A percentile compares a stretch with the other conserved stretches of the same genome.
Evolutionary conservation across 2,329 filamentous ascomycete genomes (phyloP).

Genomic region (Spiromastix sp.): DNA sequence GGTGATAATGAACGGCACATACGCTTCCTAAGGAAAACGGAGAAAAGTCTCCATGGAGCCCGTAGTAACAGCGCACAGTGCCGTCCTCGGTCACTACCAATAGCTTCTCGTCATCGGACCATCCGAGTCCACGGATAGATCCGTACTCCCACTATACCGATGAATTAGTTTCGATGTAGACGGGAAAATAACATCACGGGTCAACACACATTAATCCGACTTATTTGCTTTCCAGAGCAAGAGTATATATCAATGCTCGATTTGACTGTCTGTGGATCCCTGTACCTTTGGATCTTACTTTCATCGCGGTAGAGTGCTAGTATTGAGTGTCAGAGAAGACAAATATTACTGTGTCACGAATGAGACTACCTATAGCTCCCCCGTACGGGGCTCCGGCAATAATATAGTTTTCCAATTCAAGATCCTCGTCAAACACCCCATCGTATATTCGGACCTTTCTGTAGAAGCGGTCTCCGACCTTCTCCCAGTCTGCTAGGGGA

Average conservation of each 20-base stretch:
- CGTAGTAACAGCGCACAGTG: constrained; percentile 79
- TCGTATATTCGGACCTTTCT: constrained; percentile 91
- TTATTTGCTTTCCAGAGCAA: constrained; percentile 78
- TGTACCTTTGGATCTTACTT: constrained; percentile 68
- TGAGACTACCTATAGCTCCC: constrained; percentile 62
- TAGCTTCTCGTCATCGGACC: constrained; percentile 91
- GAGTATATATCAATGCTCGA: constrained; percentile 91
- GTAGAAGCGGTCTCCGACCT: constrained; percentile 87
- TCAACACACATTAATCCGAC: constrained; percentile 54
- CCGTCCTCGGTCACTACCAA: constrained; percentile 83
- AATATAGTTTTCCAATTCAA: constrained; percentile 91
- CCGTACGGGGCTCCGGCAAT: constrained; percentile 87
- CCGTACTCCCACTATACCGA: constrained; percentile 72
- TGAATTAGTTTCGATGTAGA: constrained; percentile 9
- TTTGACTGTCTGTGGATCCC: constrained; percentile 60
- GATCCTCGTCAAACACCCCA: constrained; percentile 80
- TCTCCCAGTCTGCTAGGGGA: constrained; percentile 86
- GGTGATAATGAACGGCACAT: constrained; percentile 11
- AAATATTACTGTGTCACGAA: too few species aligned
- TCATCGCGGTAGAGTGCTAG: constrained; percentile 83
- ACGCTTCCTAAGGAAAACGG: constrained; percentile 84
- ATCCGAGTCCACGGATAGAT: constrained; percentile 76
- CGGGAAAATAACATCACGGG: neutral
- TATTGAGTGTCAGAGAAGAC: too few species aligned
- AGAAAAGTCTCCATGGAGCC: constrained; percentile 88